Base-by-base conservation (phyloP, 1,139 yeast species). In the Yamadazyma friedrichii region DNA sequence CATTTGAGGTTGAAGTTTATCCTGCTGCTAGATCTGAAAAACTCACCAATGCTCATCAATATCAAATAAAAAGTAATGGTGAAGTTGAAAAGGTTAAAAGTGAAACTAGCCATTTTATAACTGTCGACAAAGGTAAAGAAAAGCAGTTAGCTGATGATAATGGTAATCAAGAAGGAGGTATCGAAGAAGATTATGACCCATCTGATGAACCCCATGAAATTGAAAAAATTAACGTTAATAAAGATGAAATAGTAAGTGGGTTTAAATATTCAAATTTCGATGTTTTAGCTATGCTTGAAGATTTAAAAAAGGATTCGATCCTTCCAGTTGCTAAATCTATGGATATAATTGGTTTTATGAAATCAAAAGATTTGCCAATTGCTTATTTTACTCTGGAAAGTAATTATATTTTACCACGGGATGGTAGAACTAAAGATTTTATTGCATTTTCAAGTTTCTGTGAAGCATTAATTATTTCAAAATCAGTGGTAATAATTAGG, bases 221-320 rank as follows among this genome's bases (percentile, higher is more conserved):
- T 3, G 36, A 27, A 27, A 37, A 34, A 28, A 26, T 41, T 12
- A 20, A 25, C 15, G 13, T 50, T 3, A 37, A 36, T n/a, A 49
- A 49, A 31, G 46, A 50, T 8, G 62, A 61, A n/a, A 54, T 61
- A 41, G 56, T 55, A 5, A 69, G 67, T 25, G 95, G 88, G 0
- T 88, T 79, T 58, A 73, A 78, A 48, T 88, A 82, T 53, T 93
- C 95, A 6, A 67, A 79, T n/a, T 53, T 58, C 38, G 76, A 71
- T 48, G 53, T 70, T 28, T 54, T 67, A n/a, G 56, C 62, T 1
- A 41, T 63, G 8, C 58, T 78, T 10, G 61, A 67, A 0, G 70
- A 72, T 2, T 62, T 83, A 27, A 67, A 70, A 20, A 65, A 67
- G 15, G 61, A 67, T 1, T 57, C 79, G 13, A 60, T 58, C n/a